Evolutionary conservation across 1,139 yeast species (phyloP), one percentile per base, ranked within the genome.

Genomic region (Saccharomyces pastorianus): DNA sequence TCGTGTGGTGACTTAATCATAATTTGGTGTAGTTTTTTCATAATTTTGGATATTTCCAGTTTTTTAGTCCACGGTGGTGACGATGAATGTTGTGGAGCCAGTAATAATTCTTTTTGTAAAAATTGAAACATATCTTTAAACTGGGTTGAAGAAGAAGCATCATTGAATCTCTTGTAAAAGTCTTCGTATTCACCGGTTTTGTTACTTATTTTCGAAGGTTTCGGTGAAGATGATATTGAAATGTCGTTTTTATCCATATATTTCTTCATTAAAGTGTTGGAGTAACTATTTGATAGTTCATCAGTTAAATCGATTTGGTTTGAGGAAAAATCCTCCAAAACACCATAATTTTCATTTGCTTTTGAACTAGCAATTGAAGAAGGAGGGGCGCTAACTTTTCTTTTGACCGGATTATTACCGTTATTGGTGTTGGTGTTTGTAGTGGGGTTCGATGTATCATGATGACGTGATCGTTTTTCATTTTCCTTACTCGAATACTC

Each of bases 251-350:
- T 47, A 26, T 59, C 63, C 59, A 66, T 54, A 51, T 65, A 66
- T 46, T 66, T 66, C 23, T 61, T 61, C 4, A 65, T 53, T 9
- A 65, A 47, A 6, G 67, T 61, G 44, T 60, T 60, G 2, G 70
- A 59, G 48, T 62, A 61, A 25, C 59, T 54, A 32, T 57, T 57
- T 2, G 64, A 55, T 3, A 67, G 31, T 28, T 68, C 71, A 20
- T 59, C 66, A 3, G 70, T 66, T 3, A 68, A 57, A 54, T 68
- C 71, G n/a, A 67, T 56, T 32, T 61, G 62, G 41, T 32, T 25
- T 26, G 20, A n/a, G 6, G 25, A 6, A 14, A 26, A 23, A 3
- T 49, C 48, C 13, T 17, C 34, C 11, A 29, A 29, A 9, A 13
- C 5, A 34, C 1, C 6, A 3, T 49, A 28, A 26, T 23, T 34